These are phyloP conservation scores for Macrophomina tecta DNA, from an alignment of 2,329 filamentous ascomycete genomes.

Conservation along the genomic window DNA sequence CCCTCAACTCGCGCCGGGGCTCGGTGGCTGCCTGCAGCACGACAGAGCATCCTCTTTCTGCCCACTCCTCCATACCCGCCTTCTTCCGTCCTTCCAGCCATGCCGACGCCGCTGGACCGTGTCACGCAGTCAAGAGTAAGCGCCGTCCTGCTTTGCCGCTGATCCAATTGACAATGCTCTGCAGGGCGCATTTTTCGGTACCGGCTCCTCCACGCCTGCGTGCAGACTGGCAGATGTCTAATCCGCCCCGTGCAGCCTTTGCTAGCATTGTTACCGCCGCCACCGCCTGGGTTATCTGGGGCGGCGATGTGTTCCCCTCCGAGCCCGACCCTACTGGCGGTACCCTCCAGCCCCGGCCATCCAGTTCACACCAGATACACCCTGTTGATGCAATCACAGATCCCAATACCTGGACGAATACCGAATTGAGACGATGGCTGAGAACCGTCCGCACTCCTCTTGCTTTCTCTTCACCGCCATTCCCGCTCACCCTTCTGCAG, in stretches of 20 bases:
- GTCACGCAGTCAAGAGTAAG: constrained; percentile 53
- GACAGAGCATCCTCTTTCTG: neutral
- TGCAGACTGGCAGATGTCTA: neutral
- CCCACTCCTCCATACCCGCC: neutral
- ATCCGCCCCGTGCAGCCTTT: constrained; percentile 57
- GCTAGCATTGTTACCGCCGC: constrained; percentile 81
- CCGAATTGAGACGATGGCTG: constrained; percentile 83
- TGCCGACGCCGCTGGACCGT: constrained; percentile 58
- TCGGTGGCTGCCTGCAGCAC: neutral
- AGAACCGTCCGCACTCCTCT: constrained; percentile 66
- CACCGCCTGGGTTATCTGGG: constrained; percentile 84
- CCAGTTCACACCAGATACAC: neutral
- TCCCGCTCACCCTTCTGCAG: constrained; percentile 47
- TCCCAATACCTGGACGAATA: constrained; percentile 74
- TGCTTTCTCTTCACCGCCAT: neutral
- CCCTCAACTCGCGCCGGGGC: neutral
- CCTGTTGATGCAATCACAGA: constrained; percentile 49
- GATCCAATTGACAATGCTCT: constrained; percentile 32
- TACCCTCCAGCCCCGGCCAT: constrained; percentile 46
- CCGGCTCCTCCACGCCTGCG: neutral
- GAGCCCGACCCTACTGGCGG: constrained; percentile 78
- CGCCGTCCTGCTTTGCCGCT: constrained; percentile 1
- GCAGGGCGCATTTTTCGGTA: constrained; percentile 45
- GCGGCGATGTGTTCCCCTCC: constrained; percentile 74
- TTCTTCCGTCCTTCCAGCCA: constrained; percentile 31